phyloP scores from a whole-genome alignment of 106 monocot species.

The Allium cepa region DNA sequence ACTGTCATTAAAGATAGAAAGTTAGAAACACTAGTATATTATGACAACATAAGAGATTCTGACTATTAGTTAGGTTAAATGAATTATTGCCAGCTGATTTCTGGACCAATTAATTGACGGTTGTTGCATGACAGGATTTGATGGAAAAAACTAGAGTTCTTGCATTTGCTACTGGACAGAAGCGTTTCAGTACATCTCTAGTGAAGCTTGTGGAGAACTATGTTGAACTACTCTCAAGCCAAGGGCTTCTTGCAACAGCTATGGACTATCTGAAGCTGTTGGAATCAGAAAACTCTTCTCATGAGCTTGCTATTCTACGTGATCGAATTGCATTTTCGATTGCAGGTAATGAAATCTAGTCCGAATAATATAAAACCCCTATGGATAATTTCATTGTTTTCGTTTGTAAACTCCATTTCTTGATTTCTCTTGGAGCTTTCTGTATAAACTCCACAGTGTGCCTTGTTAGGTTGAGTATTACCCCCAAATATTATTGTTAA shows the following conservation, averaged over 20 bases:
- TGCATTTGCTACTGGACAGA: constrained; percentile 77
- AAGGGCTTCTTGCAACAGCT: constrained; percentile 89
- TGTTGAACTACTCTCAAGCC: constrained; percentile 87
- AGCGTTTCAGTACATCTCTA: constrained; percentile 68
- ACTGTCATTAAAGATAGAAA: too few relatives aligned
- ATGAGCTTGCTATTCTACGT: constrained; percentile 76
- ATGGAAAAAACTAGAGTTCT: constrained; percentile 95
- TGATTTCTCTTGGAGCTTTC: too few relatives aligned
- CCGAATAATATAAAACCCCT: too few relatives aligned
- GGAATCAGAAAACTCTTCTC: constrained; percentile 59
- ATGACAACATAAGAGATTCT: too few relatives aligned
- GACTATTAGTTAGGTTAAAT: not conserved
- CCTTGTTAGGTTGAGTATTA: too few relatives aligned
- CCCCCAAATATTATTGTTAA: too few relatives aligned
- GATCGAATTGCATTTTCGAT: constrained; percentile 66
- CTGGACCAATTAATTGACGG: too few relatives aligned
- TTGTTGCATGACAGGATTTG: constrained; percentile 50
- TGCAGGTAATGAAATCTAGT: constrained; percentile 25
- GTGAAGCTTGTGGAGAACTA: constrained; percentile 93
- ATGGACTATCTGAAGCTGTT: constrained; percentile 92
- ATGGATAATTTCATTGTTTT: too few relatives aligned
- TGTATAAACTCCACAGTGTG: too few relatives aligned
- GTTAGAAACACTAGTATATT: too few relatives aligned
- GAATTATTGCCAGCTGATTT: not conserved
- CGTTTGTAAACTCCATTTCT: too few relatives aligned